These are phyloP conservation scores for Rutstroemia sp. DNA, from an alignment of 2,329 filamentous ascomycete genomes.

Conservation along the genomic window DNA sequence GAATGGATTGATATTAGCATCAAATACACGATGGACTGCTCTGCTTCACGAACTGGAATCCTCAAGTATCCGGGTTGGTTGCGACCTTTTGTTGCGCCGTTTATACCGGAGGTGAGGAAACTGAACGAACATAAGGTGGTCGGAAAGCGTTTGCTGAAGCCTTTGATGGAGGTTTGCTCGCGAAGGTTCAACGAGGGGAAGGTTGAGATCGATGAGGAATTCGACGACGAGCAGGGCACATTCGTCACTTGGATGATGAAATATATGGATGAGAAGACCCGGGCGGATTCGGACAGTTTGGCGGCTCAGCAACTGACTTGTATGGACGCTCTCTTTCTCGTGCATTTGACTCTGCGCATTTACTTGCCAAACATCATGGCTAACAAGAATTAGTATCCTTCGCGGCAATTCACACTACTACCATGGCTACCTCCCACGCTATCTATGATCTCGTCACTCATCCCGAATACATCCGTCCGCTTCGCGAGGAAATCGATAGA, in stretches of 20 bases:
- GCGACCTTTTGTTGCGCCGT: background rate
- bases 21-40: background rate
- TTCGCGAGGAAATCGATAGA: conserved; percentile 22
- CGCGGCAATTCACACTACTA: conserved; percentile 46
- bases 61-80: background rate
- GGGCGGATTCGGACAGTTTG: background rate
- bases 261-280: conserved; percentile 1
- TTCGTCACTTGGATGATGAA: conserved; percentile 1
- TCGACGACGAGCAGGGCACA: background rate
- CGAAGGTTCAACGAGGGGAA: background rate
- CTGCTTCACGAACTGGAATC: background rate
- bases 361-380: background rate
- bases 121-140: background rate
- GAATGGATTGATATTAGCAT: background rate
- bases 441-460: conserved; percentile 45
- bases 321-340: background rate
- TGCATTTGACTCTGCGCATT: background rate
- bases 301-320: background rate
- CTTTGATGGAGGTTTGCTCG: background rate
- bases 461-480: conserved; percentile 35
- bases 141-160: background rate
- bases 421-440: conserved; percentile 38
- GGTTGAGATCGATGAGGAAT: background rate
- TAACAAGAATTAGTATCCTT: background rate
- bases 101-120: background rate